Base-by-base conservation (phyloP, 2,329 filamentous ascomycete genomes). In the Chrysosphaeria jannelii region DNA sequence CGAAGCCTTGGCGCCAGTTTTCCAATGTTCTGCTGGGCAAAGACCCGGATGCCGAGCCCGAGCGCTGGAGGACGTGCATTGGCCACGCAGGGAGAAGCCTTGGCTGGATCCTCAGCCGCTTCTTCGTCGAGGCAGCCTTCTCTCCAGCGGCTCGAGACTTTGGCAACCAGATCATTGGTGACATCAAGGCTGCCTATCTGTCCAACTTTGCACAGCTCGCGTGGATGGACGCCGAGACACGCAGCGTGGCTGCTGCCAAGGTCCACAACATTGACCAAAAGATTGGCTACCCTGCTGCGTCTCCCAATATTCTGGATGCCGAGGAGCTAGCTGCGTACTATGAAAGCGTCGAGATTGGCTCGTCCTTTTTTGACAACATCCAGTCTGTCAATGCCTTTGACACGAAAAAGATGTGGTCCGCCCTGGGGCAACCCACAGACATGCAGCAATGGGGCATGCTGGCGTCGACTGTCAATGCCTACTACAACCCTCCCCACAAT, bases 71-170 rank as follows among this genome's bases (percentile, higher is more conserved):
- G 33, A 62, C 50, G 5, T 74, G 67, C 32, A 50, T 71, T 14
- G 37, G 37, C 6, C 48, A 53, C 16, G 27, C 25, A 3, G 24
- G 23, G 14, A 38, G 41, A 12, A 53, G 55, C 5, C 38, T 74
- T 12, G 56, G 56, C 3, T 74, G 66, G 65, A 64, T 69, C 23
- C 43, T 71, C 10, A 67, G 63, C 35, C 57, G 64, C 12, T 72
- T 74, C 43, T 76, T 65, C 30, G 50, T 74, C 2, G 56, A 72
- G 29, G 58, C 59, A 23, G 53, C 64, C 1, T 75, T 74, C 34
- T 60, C 63, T 0, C 51, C 63, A 8, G 53, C 60, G 11, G 63
- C 64, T 0, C 69, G 70, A 36, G 43, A 57, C 4, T 57, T 70
- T 21, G 65, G 65, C 10, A 61, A 72, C 27, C 52, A 61, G 25